Evolutionary conservation across 164 flowering plant genomes (phyloP), one percentile per base, ranked within the genome.

Genomic region (Kalanchoe fedtschenkoi): DNA sequence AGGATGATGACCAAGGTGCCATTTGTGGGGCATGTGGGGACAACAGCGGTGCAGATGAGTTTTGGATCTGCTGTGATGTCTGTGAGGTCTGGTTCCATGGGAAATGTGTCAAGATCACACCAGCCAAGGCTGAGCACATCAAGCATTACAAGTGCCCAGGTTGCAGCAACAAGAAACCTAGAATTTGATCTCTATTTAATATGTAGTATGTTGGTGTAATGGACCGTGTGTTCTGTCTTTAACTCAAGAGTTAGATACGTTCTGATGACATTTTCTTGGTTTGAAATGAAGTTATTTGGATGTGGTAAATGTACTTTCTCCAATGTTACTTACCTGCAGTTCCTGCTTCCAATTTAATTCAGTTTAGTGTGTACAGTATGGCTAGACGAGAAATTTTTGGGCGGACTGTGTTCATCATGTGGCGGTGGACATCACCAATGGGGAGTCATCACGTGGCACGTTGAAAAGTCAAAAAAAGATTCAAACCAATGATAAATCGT

Each of bases 61-160:
- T 87, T 84, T 83, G 95, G 95, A 85, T 88, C 64, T 85, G 89
- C 71, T 85, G 89, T 68, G 89, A 86, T 68, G 53, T 80, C 1
- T 88, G 89, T n/a, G 91, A n/a, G 78, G 77, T 66, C 72, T 87
- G 91, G 95, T 85, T 87, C 75, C 95, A 87, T 72, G 95, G 95
- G 1, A 83, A 80, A 67, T 87, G 91, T 57, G 91, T 88, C 13
- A 85, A 81, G 77, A 81, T 88, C 5, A 88, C 91, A 28, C 89
- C 91, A 44, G 88, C 91, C 6, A 80, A 75, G 76, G 95, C 91
- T 26, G 91, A 88, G 80, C 83, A 78, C 53, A 86, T 88, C 68
- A 86, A 85, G 83, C 96, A 85, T 69, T 87, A 87, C 76, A 85
- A 87, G 66, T 87, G 95, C 76, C 95, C 91, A 2, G 60, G 76